Percentiles rank a stretch among this genome's conserved stretches.
Evolutionary conservation across 2,329 filamentous ascomycete genomes (phyloP).

Genomic region (Claviceps sp.): DNA sequence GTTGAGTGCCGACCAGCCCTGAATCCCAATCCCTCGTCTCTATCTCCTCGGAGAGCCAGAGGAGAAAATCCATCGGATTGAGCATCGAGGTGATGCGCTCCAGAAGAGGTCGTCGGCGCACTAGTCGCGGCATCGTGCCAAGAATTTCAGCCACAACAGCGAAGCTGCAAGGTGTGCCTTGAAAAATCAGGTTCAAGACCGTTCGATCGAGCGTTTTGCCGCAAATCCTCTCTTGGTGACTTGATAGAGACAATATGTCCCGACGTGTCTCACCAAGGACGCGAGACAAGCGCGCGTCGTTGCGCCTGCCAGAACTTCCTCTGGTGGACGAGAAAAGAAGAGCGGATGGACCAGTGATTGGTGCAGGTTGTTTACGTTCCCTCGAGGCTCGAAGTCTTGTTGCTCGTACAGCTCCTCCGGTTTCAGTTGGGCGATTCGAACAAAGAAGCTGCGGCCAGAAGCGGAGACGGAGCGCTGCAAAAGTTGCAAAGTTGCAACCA

Average conservation of each 20-base stretch:
- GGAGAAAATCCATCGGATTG: constrained; percentile 77
- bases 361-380: constrained; percentile 12
- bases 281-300: background rate
- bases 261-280: background rate
- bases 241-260: background rate
- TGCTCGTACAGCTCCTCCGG: no score
- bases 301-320: background rate
- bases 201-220: background rate
- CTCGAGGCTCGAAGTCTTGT: no score
- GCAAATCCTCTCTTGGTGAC: background rate
- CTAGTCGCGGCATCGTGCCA: constrained; percentile 54
- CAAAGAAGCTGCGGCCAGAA: no score
- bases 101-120: constrained; percentile 64
- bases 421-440: no score
- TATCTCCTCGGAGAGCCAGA: constrained; percentile 87
- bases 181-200: background rate
- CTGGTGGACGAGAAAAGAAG: background rate
- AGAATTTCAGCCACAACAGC: background rate
- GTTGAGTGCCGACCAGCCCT: constrained; percentile 57
- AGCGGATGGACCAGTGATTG: background rate
- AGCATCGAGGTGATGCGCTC: constrained; percentile 72
- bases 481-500: no score
- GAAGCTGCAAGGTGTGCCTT: background rate
- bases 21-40: constrained; percentile 88
- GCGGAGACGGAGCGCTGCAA: background rate